These are phyloP conservation scores for Sporothrix mexicana DNA, from an alignment of 2,329 filamentous ascomycete genomes.

Conservation along the genomic window DNA sequence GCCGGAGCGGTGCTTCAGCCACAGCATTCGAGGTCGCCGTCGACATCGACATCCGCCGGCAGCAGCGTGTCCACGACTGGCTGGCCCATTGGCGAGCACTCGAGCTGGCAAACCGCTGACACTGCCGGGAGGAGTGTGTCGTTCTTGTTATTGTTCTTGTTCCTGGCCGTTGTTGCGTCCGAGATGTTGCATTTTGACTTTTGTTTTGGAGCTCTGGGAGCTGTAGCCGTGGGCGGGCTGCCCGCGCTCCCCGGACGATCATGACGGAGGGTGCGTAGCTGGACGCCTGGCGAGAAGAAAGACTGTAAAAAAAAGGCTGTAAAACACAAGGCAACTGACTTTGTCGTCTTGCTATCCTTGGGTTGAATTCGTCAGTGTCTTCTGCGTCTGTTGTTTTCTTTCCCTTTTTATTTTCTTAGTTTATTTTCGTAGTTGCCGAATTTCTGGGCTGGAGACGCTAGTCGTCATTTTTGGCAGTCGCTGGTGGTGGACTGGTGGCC, in stretches of 20 bases:
- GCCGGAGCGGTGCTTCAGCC: slow-evolving; percentile 2
- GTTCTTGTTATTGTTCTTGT: too few relatives aligned
- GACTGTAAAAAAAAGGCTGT: too few relatives aligned
- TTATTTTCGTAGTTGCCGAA: not conserved
- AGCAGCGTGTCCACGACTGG: slow-evolving; percentile 4
- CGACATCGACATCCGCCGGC: slow-evolving; percentile 22
- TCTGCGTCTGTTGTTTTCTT: not conserved
- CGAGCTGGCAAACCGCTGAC: not conserved
- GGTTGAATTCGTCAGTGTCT: not conserved
- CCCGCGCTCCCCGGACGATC: slow-evolving; percentile 43
- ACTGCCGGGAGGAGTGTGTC: too few relatives aligned
- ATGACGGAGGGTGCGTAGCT: slow-evolving; percentile 38
- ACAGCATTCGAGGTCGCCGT: not conserved
- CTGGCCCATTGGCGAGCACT: slow-evolving; percentile 5
- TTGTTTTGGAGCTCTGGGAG: not conserved
- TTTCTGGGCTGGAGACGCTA: not conserved
- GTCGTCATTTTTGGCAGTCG: slow-evolving; percentile 2
- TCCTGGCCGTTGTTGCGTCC: not conserved
- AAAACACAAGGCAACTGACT: not conserved
- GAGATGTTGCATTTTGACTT: not conserved
- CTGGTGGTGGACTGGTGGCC: not conserved
- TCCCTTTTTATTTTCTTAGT: not conserved
- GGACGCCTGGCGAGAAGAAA: too few relatives aligned
- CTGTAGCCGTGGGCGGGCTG: slow-evolving; percentile 31
- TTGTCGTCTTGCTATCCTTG: too few relatives aligned